phyloP scores from a whole-genome alignment of 2,329 filamentous ascomycete species.

The Fusarium gaditjirri region DNA sequence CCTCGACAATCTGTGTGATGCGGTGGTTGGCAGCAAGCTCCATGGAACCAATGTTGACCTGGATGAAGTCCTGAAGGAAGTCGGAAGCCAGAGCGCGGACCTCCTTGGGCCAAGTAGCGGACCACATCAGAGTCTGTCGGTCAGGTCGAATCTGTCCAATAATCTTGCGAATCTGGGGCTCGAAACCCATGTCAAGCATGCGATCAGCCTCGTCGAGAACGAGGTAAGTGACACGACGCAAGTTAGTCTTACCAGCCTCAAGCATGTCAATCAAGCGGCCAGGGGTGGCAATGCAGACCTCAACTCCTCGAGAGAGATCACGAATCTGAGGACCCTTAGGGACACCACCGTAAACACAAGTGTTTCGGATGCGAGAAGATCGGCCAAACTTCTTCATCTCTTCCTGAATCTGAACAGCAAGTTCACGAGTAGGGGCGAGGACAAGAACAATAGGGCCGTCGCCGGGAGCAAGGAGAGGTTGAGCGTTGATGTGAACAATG shows the following conservation, averaged over 20 bases:
- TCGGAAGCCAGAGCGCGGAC: constrained; percentile 91
- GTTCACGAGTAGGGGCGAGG: constrained; percentile 94
- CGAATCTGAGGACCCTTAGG: constrained; percentile 97
- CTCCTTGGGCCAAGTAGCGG: constrained; percentile 98
- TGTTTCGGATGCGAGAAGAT: constrained; percentile 97
- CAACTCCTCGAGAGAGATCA: constrained; percentile 92
- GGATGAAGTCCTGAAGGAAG: constrained; percentile 95
- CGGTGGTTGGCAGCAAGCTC: constrained; percentile 97
- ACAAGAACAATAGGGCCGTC: constrained; percentile 97
- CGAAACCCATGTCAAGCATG: constrained; percentile 99
- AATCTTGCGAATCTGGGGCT: constrained; percentile 99
- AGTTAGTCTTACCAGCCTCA: constrained; percentile 96
- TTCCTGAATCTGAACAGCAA: constrained; percentile 98
- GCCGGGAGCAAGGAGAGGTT: constrained; percentile 92
- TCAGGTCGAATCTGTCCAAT: constrained; percentile 97
- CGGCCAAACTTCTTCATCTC: constrained; percentile 99
- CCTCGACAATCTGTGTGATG: constrained; percentile 97
- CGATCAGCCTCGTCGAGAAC: constrained; percentile 99
- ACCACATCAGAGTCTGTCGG: constrained; percentile 99
- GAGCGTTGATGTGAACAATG: constrained; percentile 99
- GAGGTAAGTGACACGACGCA: constrained; percentile 96
- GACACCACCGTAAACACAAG: constrained; percentile 98
- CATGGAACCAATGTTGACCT: constrained; percentile 98
- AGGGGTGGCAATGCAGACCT: constrained; percentile 98
- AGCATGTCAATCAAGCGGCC: constrained; percentile 99